These are phyloP conservation scores for Filobasidium uniguttulatum DNA, from an alignment of 1,284 basidiomycete genomes.

Conservation along the genomic window DNA sequence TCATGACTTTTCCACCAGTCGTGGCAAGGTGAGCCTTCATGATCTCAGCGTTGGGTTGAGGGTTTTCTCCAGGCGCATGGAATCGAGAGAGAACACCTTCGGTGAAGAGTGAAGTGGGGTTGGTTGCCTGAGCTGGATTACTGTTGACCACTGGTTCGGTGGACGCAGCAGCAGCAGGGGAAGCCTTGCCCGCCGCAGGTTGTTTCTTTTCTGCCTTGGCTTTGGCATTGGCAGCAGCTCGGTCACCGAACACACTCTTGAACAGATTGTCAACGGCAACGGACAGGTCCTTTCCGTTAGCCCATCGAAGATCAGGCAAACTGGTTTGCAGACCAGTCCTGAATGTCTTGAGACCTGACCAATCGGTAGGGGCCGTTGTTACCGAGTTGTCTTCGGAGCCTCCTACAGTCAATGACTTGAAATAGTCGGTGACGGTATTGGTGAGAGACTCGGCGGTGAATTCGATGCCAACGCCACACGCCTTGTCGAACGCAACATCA, in stretches of 20 bases:
- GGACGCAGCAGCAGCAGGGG: slow-evolving; percentile 16
- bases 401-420: slow-evolving; percentile 39
- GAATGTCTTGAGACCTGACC: slow-evolving; percentile 57
- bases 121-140: slow-evolving; percentile 42
- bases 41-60: slow-evolving; percentile 65
- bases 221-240: slow-evolving; percentile 56
- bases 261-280: slow-evolving; percentile 69
- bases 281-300: slow-evolving; percentile 77
- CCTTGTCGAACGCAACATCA: slow-evolving; percentile 58
- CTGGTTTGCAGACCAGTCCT: slow-evolving; percentile 55
- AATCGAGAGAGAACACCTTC: slow-evolving; percentile 90
- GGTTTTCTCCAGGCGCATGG: slow-evolving; percentile 88
- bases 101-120: slow-evolving; percentile 57
- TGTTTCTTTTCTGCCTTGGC: slow-evolving; percentile 41
- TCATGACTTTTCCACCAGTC: slow-evolving; percentile 76
- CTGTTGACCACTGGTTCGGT: background rate
- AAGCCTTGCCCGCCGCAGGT: slow-evolving; percentile 28
- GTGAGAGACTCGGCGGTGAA: slow-evolving; percentile 60
- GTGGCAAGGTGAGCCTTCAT: slow-evolving; percentile 67
- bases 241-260: slow-evolving; percentile 61
- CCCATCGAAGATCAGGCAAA: slow-evolving; percentile 66
- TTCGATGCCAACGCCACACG: slow-evolving; percentile 76
- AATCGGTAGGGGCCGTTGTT: slow-evolving; percentile 44
- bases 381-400: slow-evolving; percentile 6
- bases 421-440: slow-evolving; percentile 49